Evolutionary conservation across 192 early-diverging fungal species (phyloP).

Genomic region (Umbelopsis isabellina): DNA sequence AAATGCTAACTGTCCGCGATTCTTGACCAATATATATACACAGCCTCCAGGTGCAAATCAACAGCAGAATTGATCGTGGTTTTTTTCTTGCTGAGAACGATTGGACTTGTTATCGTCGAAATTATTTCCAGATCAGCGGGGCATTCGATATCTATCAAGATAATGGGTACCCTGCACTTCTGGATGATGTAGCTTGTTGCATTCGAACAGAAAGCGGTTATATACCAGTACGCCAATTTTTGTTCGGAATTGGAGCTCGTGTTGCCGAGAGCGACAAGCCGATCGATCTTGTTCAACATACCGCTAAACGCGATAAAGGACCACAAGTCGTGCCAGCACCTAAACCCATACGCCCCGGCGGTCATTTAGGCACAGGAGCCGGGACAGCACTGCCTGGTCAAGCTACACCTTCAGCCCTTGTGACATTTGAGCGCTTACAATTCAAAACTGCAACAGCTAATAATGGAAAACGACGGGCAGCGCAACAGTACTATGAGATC

Average conservation of each 20-base stretch:
- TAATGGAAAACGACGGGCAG: slow-evolving; percentile 86
- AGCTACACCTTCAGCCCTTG: slow-evolving; percentile 45
- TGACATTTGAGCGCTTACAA: slow-evolving; percentile 90
- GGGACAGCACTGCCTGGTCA: slow-evolving; percentile 30
- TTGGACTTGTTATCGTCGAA: slow-evolving; percentile 93
- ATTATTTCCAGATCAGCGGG: slow-evolving; percentile 83
- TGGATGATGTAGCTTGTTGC: slow-evolving; percentile 62
- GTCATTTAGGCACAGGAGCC: slow-evolving; percentile 44
- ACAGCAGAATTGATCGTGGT: slow-evolving; percentile 85
- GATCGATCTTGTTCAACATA: slow-evolving; percentile 86
- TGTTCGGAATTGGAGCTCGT: slow-evolving; percentile 74
- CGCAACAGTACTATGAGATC: slow-evolving; percentile 91
- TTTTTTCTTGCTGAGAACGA: slow-evolving; percentile 85
- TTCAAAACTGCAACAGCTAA: slow-evolving; percentile 96
- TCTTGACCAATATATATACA: background rate
- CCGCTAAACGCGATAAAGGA: slow-evolving; percentile 92
- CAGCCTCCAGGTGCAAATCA: slow-evolving; percentile 60
- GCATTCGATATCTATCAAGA: slow-evolving; percentile 53
- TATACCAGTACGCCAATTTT: slow-evolving; percentile 65
- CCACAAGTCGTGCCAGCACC: slow-evolving; percentile 74
- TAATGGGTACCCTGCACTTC: slow-evolving; percentile 40
- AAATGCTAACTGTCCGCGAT: background rate
- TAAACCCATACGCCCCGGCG: slow-evolving; percentile 57
- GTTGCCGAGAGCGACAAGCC: slow-evolving; percentile 62
- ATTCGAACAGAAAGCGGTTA: slow-evolving; percentile 57